Base-by-base conservation (phyloP, 2,329 filamentous ascomycete genomes). In the Neoascochyta sp. region DNA sequence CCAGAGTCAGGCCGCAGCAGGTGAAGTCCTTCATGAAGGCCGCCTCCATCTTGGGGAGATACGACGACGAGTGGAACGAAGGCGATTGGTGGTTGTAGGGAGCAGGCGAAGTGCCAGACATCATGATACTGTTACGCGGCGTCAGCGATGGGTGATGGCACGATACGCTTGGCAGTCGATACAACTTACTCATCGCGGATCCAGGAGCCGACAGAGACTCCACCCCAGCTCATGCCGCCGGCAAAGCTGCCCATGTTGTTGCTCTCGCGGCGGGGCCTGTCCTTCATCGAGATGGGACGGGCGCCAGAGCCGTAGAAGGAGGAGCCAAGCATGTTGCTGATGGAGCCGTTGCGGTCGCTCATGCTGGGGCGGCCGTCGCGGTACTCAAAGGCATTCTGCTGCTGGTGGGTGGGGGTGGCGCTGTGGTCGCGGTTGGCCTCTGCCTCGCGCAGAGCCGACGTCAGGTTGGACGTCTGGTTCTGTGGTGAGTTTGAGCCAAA, bases 21-120 rank as follows among this genome's bases (percentile, higher is more conserved):
- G 83, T 83, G 66, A 96, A 96, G 67, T 96, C 89, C 64, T 83
- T 83, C 86, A 96, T 93, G 63, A 95, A 98, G 57, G 90, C 92
- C 40, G 90, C 90, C 65, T 98, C 92, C 57, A 95, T 80, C 64
- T 95, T 95, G 7, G 89, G 90, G 2, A 95, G 76, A 60, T 96
- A 96, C 15, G 92, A 96, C 5, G 89, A 94, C 1, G 90, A 96
- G 64, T 96, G 90, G 53, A 87, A 93, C 1, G 90, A 95, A 1
- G 92, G 87, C n/a, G 89, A 94, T 62, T 89, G 83, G 52, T 89
- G 78, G 36, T 45, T 47, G 35, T 75, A 80, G 37, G 79, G 74
- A 56, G 90, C 94, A 8, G 92, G 92, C n/a, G 92, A 96, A 11
- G 88, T 95, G 54, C 92, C 89, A 38, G 86, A 80, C 86, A 95